These are phyloP conservation scores for Diaporthe batatas DNA, from an alignment of 2,329 filamentous ascomycete species.

Conservation along the genomic window DNA sequence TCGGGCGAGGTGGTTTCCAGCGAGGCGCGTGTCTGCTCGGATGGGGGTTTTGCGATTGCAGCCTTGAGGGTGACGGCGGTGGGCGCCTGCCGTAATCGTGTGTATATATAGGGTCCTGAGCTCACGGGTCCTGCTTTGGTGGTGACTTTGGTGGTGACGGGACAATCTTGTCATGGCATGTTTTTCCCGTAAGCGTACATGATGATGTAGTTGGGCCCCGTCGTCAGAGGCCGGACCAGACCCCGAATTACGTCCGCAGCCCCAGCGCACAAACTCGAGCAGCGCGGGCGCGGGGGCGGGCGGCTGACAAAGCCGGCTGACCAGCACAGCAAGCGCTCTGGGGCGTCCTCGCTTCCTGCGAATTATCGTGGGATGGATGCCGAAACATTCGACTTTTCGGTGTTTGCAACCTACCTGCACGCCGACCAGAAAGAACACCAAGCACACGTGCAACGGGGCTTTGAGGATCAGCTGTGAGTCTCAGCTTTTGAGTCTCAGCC, in stretches of 20 bases:
- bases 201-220: conserved; percentile 34
- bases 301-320: conserved; percentile 29
- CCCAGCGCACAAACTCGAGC: neutral
- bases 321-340: no score
- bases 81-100: neutral
- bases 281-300: neutral
- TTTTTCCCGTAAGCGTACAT: conserved; percentile 1
- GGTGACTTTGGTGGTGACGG: conserved; percentile 15
- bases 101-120: conserved; percentile 1
- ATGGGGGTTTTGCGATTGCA: neutral
- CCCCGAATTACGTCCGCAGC: conserved; percentile 33
- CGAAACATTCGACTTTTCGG: conserved; percentile 38
- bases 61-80: no score
- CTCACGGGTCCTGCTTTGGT: neutral
- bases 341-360: conserved; percentile 17
- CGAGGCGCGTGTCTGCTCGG: neutral
- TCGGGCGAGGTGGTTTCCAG: neutral
- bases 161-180: conserved; percentile 34
- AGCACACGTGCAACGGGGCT: neutral
- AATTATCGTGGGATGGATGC: conserved; percentile 31
- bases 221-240: conserved; percentile 33
- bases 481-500: no score
- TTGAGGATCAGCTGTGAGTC: no score
- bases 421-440: neutral
- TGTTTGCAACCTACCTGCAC: conserved; percentile 4